Evolutionary conservation across 768 basidiomycete genomes (phyloP).

Genomic region (Tylopilus subfusipes): DNA sequence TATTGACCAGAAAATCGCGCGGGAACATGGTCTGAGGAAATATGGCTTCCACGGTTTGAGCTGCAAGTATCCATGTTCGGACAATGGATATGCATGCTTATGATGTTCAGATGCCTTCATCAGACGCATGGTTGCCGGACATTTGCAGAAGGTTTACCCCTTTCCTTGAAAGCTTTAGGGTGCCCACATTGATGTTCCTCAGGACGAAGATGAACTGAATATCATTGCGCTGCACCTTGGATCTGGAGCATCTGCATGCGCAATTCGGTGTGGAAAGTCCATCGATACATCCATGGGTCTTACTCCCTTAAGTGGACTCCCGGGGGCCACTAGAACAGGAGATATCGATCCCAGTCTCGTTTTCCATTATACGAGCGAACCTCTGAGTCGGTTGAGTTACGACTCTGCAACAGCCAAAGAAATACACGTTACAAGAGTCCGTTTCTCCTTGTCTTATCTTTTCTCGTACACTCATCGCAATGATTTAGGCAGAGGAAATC

Average conservation of each 20-base stretch:
- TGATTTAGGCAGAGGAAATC: constrained; percentile 60
- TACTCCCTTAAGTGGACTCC: constrained; percentile 83
- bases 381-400: constrained; percentile 48
- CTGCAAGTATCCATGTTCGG: constrained; percentile 37
- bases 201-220: constrained; percentile 52
- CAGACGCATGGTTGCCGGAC: constrained; percentile 54
- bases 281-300: constrained; percentile 91
- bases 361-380: constrained; percentile 69
- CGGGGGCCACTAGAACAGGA: constrained; percentile 85
- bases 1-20: constrained; percentile 60
- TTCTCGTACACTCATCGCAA: not conserved
- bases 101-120: constrained; percentile 57
- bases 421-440: constrained; percentile 52
- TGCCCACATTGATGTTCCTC: not conserved
- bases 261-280: constrained; percentile 67
- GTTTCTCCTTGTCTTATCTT: not conserved
- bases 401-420: constrained; percentile 43
- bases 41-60: constrained; percentile 92
- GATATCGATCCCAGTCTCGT: constrained; percentile 82
- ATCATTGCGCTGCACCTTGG: constrained; percentile 86
- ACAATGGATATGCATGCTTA: not conserved
- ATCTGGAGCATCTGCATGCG: constrained; percentile 84
- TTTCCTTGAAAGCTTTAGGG: not conserved
- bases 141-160: constrained; percentile 49
- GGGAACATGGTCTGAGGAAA: constrained; percentile 69